phyloP scores from a whole-genome alignment of 176 grass and related monocot genomes.

The Eremochloa ophiuroides region DNA sequence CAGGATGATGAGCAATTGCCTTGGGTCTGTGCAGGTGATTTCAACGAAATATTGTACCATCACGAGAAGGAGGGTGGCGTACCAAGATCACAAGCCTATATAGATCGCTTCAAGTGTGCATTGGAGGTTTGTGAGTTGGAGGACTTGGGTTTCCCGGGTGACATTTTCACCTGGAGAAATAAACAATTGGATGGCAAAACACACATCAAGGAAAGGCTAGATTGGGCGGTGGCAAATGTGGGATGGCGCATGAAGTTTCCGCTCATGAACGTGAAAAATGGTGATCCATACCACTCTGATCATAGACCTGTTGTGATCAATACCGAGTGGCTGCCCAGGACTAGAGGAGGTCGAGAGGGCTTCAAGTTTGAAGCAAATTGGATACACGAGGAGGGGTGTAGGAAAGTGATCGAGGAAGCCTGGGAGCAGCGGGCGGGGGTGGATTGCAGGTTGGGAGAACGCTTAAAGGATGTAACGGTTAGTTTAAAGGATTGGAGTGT shows the following conservation, averaged over 20 bases:
- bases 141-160: not conserved
- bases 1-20: not conserved
- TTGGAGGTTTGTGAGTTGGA: not conserved
- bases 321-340: too few relatives aligned
- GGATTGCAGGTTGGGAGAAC: rapidly evolving
- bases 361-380: too few relatives aligned
- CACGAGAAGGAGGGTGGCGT: not conserved
- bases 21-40: too few relatives aligned
- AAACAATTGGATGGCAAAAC: not conserved
- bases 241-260: not conserved
- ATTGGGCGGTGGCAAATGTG: not conserved
- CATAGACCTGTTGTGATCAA: too few relatives aligned
- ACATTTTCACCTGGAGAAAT: too few relatives aligned
- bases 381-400: too few relatives aligned
- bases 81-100: not conserved
- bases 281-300: too few relatives aligned
- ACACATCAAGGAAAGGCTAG: not conserved
- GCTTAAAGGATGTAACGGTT: rapidly evolving
- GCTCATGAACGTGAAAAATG: too few relatives aligned
- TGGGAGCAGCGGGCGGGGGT: rapidly evolving
- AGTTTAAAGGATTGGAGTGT: not conserved
- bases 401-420: rapidly evolving
- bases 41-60: not conserved
- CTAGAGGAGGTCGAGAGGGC: too few relatives aligned
- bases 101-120: not conserved